Conservation (phyloP, 148 eudicot genomes). For the Chenopodium formosanum region DNA sequence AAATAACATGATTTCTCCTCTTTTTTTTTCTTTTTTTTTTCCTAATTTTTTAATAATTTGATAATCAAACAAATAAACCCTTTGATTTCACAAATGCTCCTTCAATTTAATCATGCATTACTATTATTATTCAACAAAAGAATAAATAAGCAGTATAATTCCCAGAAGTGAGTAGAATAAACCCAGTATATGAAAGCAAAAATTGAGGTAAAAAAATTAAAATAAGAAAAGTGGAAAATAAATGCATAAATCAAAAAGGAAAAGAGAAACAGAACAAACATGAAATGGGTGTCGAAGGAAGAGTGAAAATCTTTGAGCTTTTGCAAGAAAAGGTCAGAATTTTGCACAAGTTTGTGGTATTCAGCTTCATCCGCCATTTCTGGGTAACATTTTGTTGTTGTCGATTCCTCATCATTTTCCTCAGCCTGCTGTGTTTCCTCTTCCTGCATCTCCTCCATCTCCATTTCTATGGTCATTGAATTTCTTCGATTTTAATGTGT, state of each 20-base stretch:
- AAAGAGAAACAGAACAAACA: conserved; percentile 8
- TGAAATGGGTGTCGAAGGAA: conserved; percentile 21
- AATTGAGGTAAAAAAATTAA: neutral
- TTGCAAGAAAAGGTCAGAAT: conserved; percentile 20
- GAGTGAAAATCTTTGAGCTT: conserved; percentile 31
- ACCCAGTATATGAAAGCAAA: neutral
- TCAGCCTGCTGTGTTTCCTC: neutral
- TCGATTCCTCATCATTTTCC: neutral
- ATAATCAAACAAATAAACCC: neutral
- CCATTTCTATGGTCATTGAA: neutral
- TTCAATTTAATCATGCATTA: too few relatives aligned
- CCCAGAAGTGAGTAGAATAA: too few relatives aligned
- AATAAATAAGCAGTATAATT: too few relatives aligned
- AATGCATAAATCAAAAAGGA: neutral
- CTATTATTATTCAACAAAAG: too few relatives aligned
- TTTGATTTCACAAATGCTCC: neutral
- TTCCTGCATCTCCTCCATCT: neutral
- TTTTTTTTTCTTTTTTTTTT: neutral
- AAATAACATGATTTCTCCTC: neutral
- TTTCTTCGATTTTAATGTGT: neutral
- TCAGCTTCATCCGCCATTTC: neutral
- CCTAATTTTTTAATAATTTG: neutral
- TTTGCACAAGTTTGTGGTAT: conserved; percentile 18
- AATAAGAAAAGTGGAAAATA: neutral
- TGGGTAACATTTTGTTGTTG: neutral